Evolutionary conservation across 1,284 basidiomycete species (phyloP).

Genomic region (Apiotrichum gamsii): DNA sequence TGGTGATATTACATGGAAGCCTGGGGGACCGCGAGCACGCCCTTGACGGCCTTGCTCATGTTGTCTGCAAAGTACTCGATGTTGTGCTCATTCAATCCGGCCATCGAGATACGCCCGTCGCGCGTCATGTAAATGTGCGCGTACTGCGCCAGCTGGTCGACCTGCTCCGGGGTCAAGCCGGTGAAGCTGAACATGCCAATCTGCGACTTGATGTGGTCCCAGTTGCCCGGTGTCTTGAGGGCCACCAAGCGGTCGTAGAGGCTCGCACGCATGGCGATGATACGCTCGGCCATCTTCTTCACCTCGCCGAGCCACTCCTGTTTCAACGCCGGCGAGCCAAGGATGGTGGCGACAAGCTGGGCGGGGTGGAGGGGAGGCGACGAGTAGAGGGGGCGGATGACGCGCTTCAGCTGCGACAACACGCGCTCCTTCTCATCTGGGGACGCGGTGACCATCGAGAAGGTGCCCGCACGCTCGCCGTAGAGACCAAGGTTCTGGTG

Average conservation of each 20-base stretch:
- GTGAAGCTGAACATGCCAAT: constrained; percentile 78
- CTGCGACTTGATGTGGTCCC: constrained; percentile 94
- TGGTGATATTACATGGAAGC: constrained; percentile 2
- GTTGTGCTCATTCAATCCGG: constrained; percentile 84
- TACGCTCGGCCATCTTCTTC: constrained; percentile 91
- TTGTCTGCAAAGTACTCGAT: constrained; percentile 85
- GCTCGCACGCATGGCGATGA: constrained; percentile 88
- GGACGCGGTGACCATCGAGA: constrained; percentile 70
- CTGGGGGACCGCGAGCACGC: constrained; percentile 50
- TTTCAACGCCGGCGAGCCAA: constrained; percentile 71
- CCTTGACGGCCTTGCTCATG: constrained; percentile 75
- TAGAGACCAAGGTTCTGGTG: constrained; percentile 98
- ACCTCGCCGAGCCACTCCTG: constrained; percentile 84
- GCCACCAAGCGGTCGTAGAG: constrained; percentile 75
- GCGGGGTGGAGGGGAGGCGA: constrained; percentile 90
- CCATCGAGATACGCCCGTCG: constrained; percentile 87
- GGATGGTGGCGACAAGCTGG: constrained; percentile 76
- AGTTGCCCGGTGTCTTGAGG: constrained; percentile 84
- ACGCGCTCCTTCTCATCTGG: constrained; percentile 81
- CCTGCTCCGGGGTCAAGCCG: constrained; percentile 74
- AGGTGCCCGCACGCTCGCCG: constrained; percentile 93
- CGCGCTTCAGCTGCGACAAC: constrained; percentile 90
- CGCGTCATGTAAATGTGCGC: constrained; percentile 76
- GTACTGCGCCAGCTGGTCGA: constrained; percentile 78
- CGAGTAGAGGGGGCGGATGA: constrained; percentile 96